A percentile compares a stretch with the other conserved stretches of the same genome.
phyloP scores from a whole-genome alignment of 352 stramenopile genomes.

The Globisporangium paddicum region DNA sequence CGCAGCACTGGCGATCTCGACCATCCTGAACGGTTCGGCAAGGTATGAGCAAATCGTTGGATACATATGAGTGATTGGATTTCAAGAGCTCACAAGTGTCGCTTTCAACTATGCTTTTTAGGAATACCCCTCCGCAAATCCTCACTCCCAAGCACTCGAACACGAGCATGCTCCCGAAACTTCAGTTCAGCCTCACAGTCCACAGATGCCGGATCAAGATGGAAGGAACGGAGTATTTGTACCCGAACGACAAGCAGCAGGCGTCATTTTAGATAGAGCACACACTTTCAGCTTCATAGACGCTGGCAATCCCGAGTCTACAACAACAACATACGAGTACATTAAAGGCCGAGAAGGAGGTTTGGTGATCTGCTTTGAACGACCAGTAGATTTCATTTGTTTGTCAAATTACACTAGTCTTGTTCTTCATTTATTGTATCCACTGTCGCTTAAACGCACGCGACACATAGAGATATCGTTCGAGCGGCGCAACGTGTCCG shows the following conservation, averaged over 20 bases:
- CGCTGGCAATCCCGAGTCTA: neutral
- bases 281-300: neutral
- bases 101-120: neutral
- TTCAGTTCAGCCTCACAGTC: conserved; percentile 77
- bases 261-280: neutral
- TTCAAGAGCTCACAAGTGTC: conserved; percentile 6
- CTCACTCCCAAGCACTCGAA: conserved; percentile 43
- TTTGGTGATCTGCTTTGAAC: neutral
- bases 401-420: too few relatives aligned
- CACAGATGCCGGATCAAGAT: conserved; percentile 80
- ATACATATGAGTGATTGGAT: neutral
- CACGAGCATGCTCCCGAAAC: conserved; percentile 58
- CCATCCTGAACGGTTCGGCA: conserved; percentile 65
- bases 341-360: neutral
- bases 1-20: conserved; percentile 75
- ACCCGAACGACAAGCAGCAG: conserved; percentile 25
- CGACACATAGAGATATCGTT: too few relatives aligned
- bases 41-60: conserved; percentile 7
- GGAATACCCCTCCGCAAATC: conserved; percentile 21
- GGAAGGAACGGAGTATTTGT: conserved; percentile 65
- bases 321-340: neutral
- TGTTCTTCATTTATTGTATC: too few relatives aligned
- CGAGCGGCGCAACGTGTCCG: too few relatives aligned
- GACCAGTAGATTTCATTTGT: too few relatives aligned
- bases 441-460: too few relatives aligned